Base-by-base conservation (phyloP, 495 filamentous ascomycete species). In the Hyaloscypha variabilis region DNA sequence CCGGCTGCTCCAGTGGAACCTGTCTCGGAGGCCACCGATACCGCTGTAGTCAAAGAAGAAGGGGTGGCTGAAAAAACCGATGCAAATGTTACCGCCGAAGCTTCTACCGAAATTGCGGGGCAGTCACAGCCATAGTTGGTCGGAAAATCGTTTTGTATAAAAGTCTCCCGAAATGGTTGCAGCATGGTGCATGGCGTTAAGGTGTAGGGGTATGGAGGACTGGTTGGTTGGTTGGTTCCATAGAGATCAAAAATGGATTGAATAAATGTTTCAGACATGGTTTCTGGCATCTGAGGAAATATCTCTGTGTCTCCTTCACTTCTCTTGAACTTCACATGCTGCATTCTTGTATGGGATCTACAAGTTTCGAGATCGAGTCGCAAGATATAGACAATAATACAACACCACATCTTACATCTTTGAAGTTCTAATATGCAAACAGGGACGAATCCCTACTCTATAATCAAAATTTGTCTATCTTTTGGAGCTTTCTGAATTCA, bases 51-150 rank as follows among this genome's bases (percentile, higher is more conserved):
- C 1, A 74, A 72, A 54, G 69, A 74, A 57, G 74, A 73, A 61
- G 76, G 71, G 19, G 55, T 46, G 24, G 64, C 54, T 6, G 73
- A 76, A 68, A 63, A 72, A 14, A 64, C 66, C 28, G 59, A 64
- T 24, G 72, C 73, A 61, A 71, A 76, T 25, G 69, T 71, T 13
- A 60, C 59, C 8, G 76, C 62, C 10, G 77, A 79, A 62, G 55
- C 55, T 4, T 53, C 64, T 0, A 25, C 54, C 31, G 62, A 64
- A 63, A 68, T 74, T 51, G 66, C 52, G 23, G 66, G 66, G 42
- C 42, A 66, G 10, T 24, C 51, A 58, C 23, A 66, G 31, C 17
- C 31, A 25, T 58, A 36, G 51, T 6, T 25, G 34, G 25, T 24
- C 25, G 26, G 17, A 58, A 46, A 19, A 19, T 8, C 11, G 4